Percentiles rank a stretch among this genome's conserved stretches.
Evolutionary conservation across 2,329 filamentous ascomycete genomes (phyloP).

Genomic region (Neurospora crassa): DNA sequence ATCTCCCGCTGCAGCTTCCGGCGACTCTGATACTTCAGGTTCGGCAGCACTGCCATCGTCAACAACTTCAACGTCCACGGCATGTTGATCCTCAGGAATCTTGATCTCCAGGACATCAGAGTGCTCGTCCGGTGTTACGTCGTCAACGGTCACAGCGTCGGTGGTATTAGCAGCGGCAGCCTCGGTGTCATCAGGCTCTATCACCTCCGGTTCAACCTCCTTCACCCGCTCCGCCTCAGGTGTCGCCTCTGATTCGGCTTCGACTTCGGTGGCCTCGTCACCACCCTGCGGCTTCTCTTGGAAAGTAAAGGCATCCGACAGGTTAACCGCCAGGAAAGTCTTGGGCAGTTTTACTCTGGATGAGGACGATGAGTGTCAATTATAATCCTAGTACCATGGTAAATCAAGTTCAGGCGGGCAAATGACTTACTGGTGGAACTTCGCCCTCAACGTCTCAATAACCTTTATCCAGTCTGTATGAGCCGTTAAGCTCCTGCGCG

Average conservation of each 20-base stretch:
- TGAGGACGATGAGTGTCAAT: slow-evolving; percentile 3
- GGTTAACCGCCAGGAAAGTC: slow-evolving; percentile 54
- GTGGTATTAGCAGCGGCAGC: not conserved
- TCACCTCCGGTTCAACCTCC: not conserved
- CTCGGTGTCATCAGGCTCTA: not conserved
- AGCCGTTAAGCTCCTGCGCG: slow-evolving; percentile 77
- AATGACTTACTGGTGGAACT: slow-evolving; percentile 76
- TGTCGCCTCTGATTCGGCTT: not conserved
- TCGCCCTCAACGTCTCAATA: slow-evolving; percentile 88
- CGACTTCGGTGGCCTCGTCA: slow-evolving; percentile 24
- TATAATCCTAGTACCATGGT: not conserved
- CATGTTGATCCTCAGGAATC: slow-evolving; percentile 19
- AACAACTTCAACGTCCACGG: slow-evolving; percentile 20
- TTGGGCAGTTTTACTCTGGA: slow-evolving; percentile 55
- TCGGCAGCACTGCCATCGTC: not conserved
- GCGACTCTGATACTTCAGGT: not conserved
- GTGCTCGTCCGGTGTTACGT: slow-evolving; percentile 1
- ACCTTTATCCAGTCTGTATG: slow-evolving; percentile 95
- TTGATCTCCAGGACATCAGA: slow-evolving; percentile 40
- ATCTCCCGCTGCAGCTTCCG: not conserved
- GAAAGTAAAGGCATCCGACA: slow-evolving; percentile 53
- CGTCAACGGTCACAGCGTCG: not conserved
- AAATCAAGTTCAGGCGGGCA: not conserved
- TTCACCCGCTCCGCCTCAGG: not conserved
- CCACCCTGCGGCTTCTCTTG: slow-evolving; percentile 41